Evolutionary conservation across 768 basidiomycete species (phyloP), one percentile per base, ranked within the genome.

Genomic region (Rickenella mellea): DNA sequence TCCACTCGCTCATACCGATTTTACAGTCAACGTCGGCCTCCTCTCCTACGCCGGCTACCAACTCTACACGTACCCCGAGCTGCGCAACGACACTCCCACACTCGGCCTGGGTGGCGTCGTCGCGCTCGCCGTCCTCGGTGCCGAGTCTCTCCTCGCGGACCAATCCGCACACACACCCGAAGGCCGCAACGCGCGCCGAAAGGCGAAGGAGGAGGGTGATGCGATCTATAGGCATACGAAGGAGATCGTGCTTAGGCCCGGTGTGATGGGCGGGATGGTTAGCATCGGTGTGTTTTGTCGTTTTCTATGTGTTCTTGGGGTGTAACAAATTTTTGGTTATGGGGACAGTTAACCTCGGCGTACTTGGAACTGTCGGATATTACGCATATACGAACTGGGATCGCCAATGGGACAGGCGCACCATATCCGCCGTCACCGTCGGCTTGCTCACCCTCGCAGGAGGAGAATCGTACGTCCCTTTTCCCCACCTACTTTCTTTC

Each of bases 21-120:
- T 30, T 39, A 0, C 43, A 84, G 83, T 83, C 37, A 88, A 88
- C 58, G 61, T 87, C 48, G 84, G 84, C 15, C 59, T 87, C 15
- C 51, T 87, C 21, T 73, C 73, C 1, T 71, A 73, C 7, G 65
- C 75, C 17, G 75, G 78, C 3, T 81, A 79, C 51, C 64, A 69
- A 6, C 76, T 82, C 51, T 86, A 85, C 60, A 67, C 65, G 3
- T 63, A 74, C 25, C 79, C 80, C 15, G 62, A 71, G 39, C 65
- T 82, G 22, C 79, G 80, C 17, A 66, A 69, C 41, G 76, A 85
- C 55, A 58, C 74, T 37, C 56, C 67, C 47, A 57, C 70, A 41
- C 55, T 86, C 54, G 61, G 76, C 40, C 62, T 76, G 44, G 62
- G 76, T 29, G 59, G 75, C 46, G 69, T 74, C 32, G 64, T 74